Evolutionary conservation across 2,329 filamentous ascomycete genomes (phyloP).

Genomic region (Dothideomycetes sp.): DNA sequence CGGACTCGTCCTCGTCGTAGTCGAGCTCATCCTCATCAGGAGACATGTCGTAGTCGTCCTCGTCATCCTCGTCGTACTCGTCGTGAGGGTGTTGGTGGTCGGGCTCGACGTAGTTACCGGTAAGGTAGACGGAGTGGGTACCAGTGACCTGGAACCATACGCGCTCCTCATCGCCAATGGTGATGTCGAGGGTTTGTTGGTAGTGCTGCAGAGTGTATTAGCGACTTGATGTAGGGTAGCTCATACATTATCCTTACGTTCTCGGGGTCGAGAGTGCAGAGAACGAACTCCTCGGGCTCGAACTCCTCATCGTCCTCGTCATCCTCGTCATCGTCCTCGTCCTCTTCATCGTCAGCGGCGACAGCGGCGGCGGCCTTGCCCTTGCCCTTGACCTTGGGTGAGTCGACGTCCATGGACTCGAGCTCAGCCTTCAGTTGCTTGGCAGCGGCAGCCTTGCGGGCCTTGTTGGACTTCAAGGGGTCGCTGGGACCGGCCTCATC

Average conservation of each 20-base stretch:
- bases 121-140: slow-evolving; percentile 83
- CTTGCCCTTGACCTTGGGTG: slow-evolving; percentile 61
- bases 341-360: slow-evolving; percentile 39
- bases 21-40: slow-evolving; percentile 70
- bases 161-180: slow-evolving; percentile 76
- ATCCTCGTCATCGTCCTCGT: slow-evolving; percentile 42
- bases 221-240: too few species aligned
- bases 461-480: slow-evolving; percentile 80
- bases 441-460: slow-evolving; percentile 65
- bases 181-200: slow-evolving; percentile 93
- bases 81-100: slow-evolving; percentile 53
- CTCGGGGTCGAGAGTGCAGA: slow-evolving; percentile 91
- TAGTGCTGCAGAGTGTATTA: slow-evolving; percentile 54
- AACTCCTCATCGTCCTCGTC: slow-evolving; percentile 54
- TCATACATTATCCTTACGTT: slow-evolving; percentile 62
- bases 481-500: slow-evolving; percentile 84
- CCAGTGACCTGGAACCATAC: slow-evolving; percentile 89
- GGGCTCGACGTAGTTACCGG: slow-evolving; percentile 86
- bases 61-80: slow-evolving; percentile 51
- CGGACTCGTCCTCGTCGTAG: slow-evolving; percentile 38
- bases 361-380: slow-evolving; percentile 49
- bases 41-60: slow-evolving; percentile 61
- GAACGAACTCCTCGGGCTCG: slow-evolving; percentile 78
- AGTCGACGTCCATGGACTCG: slow-evolving; percentile 66
- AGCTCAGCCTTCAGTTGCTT: slow-evolving; percentile 46